Percentiles rank a stretch among this genome's conserved stretches.
Conservation (phyloP, 2,329 filamentous ascomycete species). For the Tolypocladium tropicale region DNA sequence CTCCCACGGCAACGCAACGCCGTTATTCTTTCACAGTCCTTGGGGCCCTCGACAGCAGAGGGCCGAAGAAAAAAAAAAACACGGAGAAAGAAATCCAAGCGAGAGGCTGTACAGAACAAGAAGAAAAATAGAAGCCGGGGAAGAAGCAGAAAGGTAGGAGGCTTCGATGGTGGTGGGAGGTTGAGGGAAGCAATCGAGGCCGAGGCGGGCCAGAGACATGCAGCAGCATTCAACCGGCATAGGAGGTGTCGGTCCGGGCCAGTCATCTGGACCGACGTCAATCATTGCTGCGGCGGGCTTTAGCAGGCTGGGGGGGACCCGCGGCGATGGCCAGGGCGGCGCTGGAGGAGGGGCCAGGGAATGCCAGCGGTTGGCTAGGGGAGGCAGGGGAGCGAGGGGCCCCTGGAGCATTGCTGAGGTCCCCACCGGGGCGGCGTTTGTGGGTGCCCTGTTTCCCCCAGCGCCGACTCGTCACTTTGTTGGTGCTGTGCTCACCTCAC, state of each 20-base stretch:
- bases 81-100: conserved; percentile 5
- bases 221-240: neutral
- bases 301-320: neutral
- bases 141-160: conserved; percentile 4
- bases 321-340: conserved; percentile 2
- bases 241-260: neutral
- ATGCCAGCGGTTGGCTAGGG: conserved; percentile 6
- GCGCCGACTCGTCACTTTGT: no score
- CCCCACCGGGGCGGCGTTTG: neutral
- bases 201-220: neutral
- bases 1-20: neutral
- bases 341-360: neutral
- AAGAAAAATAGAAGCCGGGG: neutral
- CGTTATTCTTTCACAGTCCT: neutral
- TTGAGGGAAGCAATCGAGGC: conserved; percentile 1
- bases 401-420: neutral
- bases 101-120: conserved; percentile 5
- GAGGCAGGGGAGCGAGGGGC: neutral
- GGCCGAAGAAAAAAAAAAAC: conserved; percentile 3
- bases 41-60: neutral
- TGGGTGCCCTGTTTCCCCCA: neutral
- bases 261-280: neutral
- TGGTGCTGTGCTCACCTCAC: no score
- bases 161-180: conserved; percentile 5
- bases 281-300: neutral